Base-by-base conservation (phyloP, 2,329 filamentous ascomycete species). In the Escovopsis sp. region DNA sequence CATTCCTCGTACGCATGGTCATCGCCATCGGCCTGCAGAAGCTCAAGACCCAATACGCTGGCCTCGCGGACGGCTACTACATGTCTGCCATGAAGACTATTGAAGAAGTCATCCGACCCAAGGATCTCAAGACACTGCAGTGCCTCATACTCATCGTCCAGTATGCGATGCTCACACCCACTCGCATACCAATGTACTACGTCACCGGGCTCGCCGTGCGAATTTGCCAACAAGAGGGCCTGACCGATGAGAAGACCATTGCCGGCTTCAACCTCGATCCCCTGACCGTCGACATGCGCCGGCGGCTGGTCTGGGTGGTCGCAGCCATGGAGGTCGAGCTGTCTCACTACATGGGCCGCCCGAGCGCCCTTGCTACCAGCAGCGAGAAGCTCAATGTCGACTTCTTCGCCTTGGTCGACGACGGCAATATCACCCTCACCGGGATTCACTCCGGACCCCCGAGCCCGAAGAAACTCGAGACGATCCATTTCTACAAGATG, bases 11-110 rank as follows among this genome's bases (percentile, higher is more conserved):
- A 39, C 80, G 85, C 44, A 88, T 96, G 76, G 85, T 95, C 41
- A 79, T 96, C 54, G 89, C 91, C 27, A 94, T 95, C 54, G 89
- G 86, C 57, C 74, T 96, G 61, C 89, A 96, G 61, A 94, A 93
- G 60, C 71, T 95, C 53, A 85, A 88, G 56, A 76, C 81, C 0
- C 79, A 84, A 49, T 96, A 91, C 59, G 87, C 88, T n/a, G 88
- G 88, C 20, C 67, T 96, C 25, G 89, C 91, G 27, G 89, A 96
- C 61, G 88, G 86, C 56, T 96, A 94, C 63, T 96, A 95, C 55
- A 71, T 95, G 16, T 84, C 88, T 20, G 89, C 89, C 5, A 79
- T 96, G 64, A 78, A 81, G 47, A 80, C 80, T 52, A 78, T 96
- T 46, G 84, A 95, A 58, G 76, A 78, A 3, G 79, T 93, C 10